Conservation (phyloP, 2,329 filamentous ascomycete genomes). For the Colletotrichum eremochloae region DNA sequence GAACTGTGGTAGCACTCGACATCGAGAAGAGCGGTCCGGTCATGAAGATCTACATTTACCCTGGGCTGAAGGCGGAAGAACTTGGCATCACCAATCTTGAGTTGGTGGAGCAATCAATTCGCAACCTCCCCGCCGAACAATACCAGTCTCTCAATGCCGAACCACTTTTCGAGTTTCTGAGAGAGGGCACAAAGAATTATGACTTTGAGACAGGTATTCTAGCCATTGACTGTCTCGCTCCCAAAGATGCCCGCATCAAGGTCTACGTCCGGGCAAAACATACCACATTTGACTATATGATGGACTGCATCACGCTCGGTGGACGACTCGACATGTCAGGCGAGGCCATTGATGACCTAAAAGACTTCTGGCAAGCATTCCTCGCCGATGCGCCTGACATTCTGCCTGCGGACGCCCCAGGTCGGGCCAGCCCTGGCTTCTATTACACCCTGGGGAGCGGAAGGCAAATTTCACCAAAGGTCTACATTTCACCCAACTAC, state of each 20-base stretch:
- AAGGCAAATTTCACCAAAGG: conserved; percentile 35
- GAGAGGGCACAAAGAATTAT: conserved; percentile 32
- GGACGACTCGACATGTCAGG: conserved; percentile 38
- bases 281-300: conserved; percentile 37
- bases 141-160: conserved; percentile 24
- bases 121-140: conserved; percentile 25
- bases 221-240: conserved; percentile 35
- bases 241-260: conserved; percentile 33
- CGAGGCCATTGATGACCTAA: conserved; percentile 32
- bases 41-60: conserved; percentile 40
- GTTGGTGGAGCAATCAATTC: conserved; percentile 32
- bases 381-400: conserved; percentile 25
- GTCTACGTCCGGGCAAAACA: conserved; percentile 35
- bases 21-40: conserved; percentile 39
- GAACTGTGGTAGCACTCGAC: conserved; percentile 36
- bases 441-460: conserved; percentile 38
- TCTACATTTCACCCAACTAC: conserved; percentile 36
- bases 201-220: conserved; percentile 38
- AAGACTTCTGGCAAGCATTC: conserved; percentile 34
- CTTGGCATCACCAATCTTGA: conserved; percentile 38
- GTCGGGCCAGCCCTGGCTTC: conserved; percentile 34
- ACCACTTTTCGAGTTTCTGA: conserved; percentile 28
- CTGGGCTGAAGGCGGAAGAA: conserved; percentile 34
- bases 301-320: conserved; percentile 37
- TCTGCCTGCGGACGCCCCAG: conserved; percentile 29